Percentiles rank a stretch among this genome's conserved stretches.
Evolutionary conservation across 768 basidiomycete species (phyloP).

Genomic region (Boletus rubropictus): DNA sequence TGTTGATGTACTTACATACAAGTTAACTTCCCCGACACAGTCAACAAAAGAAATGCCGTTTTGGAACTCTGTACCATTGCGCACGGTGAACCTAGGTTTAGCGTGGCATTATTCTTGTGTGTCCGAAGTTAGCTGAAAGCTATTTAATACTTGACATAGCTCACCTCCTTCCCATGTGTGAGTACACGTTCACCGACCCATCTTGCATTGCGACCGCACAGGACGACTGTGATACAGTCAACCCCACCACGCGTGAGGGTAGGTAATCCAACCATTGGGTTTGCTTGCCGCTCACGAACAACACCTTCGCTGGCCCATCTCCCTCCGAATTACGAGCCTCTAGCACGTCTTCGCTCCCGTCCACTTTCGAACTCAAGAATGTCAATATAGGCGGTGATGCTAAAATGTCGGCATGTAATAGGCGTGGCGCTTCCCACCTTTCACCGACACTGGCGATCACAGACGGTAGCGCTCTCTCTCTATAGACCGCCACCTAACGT

Average conservation of each 20-base stretch:
- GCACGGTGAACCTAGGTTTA: conserved; percentile 67
- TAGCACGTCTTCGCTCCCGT: conserved; percentile 60
- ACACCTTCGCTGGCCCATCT: conserved; percentile 60
- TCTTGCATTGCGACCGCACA: conserved; percentile 78
- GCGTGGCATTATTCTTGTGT: conserved; percentile 71
- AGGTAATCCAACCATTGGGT: conserved; percentile 90
- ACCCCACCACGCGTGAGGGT: conserved; percentile 59
- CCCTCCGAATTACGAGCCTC: conserved; percentile 77
- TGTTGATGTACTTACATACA: conserved; percentile 52
- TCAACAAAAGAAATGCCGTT: conserved; percentile 64
- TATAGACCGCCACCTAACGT: conserved; percentile 69
- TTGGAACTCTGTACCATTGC: conserved; percentile 64
- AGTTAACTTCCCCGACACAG: conserved; percentile 62
- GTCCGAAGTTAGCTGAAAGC: neutral
- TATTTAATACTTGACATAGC: conserved; percentile 14
- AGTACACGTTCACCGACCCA: conserved; percentile 78
- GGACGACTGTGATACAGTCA: conserved; percentile 60
- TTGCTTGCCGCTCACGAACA: conserved; percentile 56
- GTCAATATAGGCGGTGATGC: conserved; percentile 59
- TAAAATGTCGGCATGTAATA: conserved; percentile 19
- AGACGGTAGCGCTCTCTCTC: conserved; percentile 45
- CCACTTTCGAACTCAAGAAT: conserved; percentile 51
- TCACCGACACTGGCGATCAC: conserved; percentile 37
- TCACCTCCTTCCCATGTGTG: conserved; percentile 76
- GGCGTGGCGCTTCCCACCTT: conserved; percentile 15